phyloP scores from a whole-genome alignment of 2,329 filamentous ascomycete species.

The Epichloe hybrida region DNA sequence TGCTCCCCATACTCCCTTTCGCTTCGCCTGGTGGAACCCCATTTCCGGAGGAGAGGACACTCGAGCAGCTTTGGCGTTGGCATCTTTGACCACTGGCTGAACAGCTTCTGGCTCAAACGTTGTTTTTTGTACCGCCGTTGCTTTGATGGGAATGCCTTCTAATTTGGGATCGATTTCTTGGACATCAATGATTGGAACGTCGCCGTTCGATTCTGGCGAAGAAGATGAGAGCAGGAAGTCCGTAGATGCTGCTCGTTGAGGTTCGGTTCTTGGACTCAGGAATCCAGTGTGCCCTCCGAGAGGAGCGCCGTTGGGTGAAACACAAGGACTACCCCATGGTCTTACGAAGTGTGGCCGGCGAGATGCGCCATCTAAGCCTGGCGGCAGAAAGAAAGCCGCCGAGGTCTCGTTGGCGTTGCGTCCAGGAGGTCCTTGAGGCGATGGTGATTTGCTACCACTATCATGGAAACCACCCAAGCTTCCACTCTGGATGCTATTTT shows the following conservation, averaged over 20 bases:
- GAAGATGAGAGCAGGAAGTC: conserved; percentile 22
- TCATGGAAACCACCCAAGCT: conserved; percentile 13
- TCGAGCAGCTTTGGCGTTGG: conserved; percentile 16
- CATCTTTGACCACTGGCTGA: conserved; percentile 17
- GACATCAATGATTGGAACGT: conserved; percentile 40
- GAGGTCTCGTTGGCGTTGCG: conserved; percentile 10
- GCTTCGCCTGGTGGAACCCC: not conserved
- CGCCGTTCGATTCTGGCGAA: conserved; percentile 18
- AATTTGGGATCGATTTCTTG: conserved; percentile 43
- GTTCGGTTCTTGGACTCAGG: conserved; percentile 32
- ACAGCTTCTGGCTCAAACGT: conserved; percentile 26
- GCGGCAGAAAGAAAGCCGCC: conserved; percentile 17
- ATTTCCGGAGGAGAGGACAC: conserved; percentile 12
- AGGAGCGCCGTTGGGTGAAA: conserved; percentile 21
- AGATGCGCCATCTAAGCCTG: conserved; percentile 20
- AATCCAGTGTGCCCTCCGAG: conserved; percentile 24
- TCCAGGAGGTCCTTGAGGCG: conserved; percentile 9
- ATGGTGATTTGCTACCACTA: conserved; percentile 2
- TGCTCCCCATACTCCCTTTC: not conserved
- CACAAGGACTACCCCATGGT: conserved; percentile 15
- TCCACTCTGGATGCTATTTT: conserved; percentile 14
- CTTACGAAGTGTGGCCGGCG: conserved; percentile 20
- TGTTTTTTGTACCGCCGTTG: conserved; percentile 35
- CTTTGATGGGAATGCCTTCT: conserved; percentile 46
- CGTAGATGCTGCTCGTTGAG: conserved; percentile 19